A percentile compares a stretch with the other conserved stretches of the same genome.
phyloP scores from a whole-genome alignment of 768 basidiomycete species.

The Lentinula sp. region DNA sequence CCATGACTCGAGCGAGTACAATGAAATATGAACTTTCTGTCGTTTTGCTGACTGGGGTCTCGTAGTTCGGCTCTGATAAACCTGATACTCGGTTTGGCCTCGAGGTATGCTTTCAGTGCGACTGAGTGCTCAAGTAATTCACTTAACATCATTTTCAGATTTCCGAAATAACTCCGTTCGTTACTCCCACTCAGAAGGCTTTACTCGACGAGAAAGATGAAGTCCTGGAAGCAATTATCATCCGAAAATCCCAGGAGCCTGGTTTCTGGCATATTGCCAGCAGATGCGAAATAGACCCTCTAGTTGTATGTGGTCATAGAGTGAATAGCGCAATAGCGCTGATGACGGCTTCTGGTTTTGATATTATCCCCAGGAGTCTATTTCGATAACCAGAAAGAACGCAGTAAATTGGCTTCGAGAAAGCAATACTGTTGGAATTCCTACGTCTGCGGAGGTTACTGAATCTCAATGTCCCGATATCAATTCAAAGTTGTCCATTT shows the following conservation, averaged over 20 bases:
- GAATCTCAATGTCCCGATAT: constrained; percentile 23
- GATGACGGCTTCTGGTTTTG: background rate
- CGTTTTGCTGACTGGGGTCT: constrained; percentile 15
- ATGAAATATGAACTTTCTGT: constrained; percentile 5
- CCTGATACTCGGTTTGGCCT: constrained; percentile 87
- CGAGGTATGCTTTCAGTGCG: constrained; percentile 47
- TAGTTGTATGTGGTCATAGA: constrained; percentile 21
- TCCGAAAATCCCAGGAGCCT: constrained; percentile 33
- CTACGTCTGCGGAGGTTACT: constrained; percentile 14
- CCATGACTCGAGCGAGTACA: constrained; percentile 75
- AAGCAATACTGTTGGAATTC: constrained; percentile 21
- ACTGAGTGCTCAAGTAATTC: background rate
- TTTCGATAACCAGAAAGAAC: constrained; percentile 42
- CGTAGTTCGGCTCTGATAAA: constrained; percentile 89
- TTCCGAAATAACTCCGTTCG: constrained; percentile 32
- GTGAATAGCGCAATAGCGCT: background rate
- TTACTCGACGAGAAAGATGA: constrained; percentile 22
- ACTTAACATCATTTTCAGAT: constrained; percentile 27
- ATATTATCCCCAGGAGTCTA: constrained; percentile 36
- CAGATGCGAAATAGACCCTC: constrained; percentile 20
- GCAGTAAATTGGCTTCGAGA: constrained; percentile 39
- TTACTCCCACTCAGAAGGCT: constrained; percentile 24
- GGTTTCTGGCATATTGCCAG: constrained; percentile 38
- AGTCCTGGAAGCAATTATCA: constrained; percentile 40
- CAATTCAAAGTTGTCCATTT: constrained; percentile 37